These are phyloP conservation scores for Alternaria arborescens DNA, from an alignment of 2,329 filamentous ascomycete species.

Conservation along the genomic window DNA sequence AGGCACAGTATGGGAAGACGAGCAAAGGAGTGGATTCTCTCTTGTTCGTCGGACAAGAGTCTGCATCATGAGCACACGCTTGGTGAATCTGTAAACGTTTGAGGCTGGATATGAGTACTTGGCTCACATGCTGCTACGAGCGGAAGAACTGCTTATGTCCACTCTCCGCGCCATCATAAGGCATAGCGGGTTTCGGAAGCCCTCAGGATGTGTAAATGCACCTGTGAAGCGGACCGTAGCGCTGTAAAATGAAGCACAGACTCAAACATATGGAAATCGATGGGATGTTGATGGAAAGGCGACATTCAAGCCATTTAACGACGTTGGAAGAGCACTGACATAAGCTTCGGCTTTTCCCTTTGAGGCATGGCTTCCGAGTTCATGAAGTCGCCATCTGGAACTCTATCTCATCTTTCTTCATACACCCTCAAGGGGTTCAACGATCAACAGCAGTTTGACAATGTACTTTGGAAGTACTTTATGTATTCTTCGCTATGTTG, in stretches of 20 bases:
- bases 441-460: background rate
- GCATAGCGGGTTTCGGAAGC: background rate
- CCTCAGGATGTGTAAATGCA: background rate
- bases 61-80: background rate
- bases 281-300: background rate
- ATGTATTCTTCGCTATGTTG: background rate
- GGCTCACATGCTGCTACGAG: background rate
- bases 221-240: background rate
- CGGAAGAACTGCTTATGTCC: background rate
- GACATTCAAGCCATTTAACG: background rate
- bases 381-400: background rate
- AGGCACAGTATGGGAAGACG: background rate
- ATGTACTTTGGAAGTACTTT: background rate
- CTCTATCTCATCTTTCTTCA: conserved; percentile 7
- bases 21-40: background rate
- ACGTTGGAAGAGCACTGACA: conserved; percentile 3
- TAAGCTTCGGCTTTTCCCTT: conserved; percentile 2
- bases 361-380: conserved; percentile 11
- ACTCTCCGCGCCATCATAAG: background rate
- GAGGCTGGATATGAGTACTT: background rate
- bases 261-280: background rate
- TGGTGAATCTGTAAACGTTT: background rate
- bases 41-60: background rate
- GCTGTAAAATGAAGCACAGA: background rate
- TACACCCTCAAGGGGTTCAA: background rate